Conservation (phyloP, 2,329 filamentous ascomycete species). For the Xylaria hypoxylon region DNA sequence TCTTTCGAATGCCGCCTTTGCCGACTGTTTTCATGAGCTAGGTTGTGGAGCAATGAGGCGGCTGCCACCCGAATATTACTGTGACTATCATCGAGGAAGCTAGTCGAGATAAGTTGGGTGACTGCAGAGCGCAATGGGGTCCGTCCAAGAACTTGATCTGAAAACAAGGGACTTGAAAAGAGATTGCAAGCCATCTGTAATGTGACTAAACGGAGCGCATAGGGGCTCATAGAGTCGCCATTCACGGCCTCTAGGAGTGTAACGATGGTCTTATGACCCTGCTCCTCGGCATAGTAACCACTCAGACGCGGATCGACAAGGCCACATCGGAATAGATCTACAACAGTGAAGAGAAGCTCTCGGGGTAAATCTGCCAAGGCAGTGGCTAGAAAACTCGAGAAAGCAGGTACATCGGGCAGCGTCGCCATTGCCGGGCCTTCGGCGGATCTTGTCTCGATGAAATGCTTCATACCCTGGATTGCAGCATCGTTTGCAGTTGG, state of each 20-base stretch:
- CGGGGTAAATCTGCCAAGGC: conserved; percentile 67
- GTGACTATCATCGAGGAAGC: conserved; percentile 81
- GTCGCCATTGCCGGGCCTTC: conserved; percentile 72
- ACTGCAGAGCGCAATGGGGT: conserved; percentile 66
- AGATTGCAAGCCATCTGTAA: conserved; percentile 87
- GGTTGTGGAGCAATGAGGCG: conserved; percentile 84
- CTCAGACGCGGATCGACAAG: conserved; percentile 83
- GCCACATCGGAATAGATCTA: conserved; percentile 86
- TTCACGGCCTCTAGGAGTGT: conserved; percentile 72
- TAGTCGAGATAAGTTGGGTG: conserved; percentile 77
- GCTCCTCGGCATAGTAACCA: conserved; percentile 84
- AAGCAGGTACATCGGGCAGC: conserved; percentile 75
- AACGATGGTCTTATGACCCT: conserved; percentile 70
- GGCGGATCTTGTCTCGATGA: conserved; percentile 72
- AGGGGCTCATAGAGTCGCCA: conserved; percentile 71
- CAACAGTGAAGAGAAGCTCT: conserved; percentile 79
- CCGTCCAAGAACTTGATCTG: conserved; percentile 69
- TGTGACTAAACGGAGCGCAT: conserved; percentile 84
- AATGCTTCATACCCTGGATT: conserved; percentile 74
- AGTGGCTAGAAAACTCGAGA: conserved; percentile 71
- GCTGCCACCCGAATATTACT: conserved; percentile 82
- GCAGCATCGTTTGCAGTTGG: conserved; percentile 64
- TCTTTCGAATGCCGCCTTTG: conserved; percentile 69
- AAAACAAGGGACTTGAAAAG: conserved; percentile 80
- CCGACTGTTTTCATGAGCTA: conserved; percentile 77